Evolutionary conservation across 345 rosid species (phyloP).

Genomic region (Eutrema japonicum): DNA sequence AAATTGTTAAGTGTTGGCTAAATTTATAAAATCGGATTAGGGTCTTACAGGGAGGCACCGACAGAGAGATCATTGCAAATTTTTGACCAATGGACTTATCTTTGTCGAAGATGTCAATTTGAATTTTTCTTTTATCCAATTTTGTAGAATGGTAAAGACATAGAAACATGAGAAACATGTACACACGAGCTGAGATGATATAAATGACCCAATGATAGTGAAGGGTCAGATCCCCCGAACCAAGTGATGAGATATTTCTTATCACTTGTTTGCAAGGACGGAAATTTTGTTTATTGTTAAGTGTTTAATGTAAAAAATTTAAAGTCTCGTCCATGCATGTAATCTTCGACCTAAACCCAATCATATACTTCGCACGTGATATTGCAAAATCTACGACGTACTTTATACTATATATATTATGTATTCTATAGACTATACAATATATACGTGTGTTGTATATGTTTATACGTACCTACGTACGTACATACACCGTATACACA

Average conservation of each 20-base stretch:
- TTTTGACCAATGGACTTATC: constrained; percentile 70
- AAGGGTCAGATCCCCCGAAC: constrained; percentile 21
- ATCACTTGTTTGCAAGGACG: constrained; percentile 1
- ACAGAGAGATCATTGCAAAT: constrained; percentile 58
- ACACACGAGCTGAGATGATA: constrained; percentile 4
- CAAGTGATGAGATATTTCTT: constrained; percentile 23
- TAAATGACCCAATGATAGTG: constrained; percentile 24
- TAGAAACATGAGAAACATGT: background rate
- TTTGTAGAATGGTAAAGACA: constrained; percentile 2
- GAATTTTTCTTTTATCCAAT: background rate
- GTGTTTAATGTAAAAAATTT: background rate
- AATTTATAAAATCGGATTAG: no score
- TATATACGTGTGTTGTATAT: constrained; percentile 11
- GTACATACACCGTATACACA: background rate
- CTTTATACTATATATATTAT: background rate
- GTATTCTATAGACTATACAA: constrained; percentile 9
- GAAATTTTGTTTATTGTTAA: background rate
- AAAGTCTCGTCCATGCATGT: constrained; percentile 33
- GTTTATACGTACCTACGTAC: constrained; percentile 1
- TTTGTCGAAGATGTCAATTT: constrained; percentile 25
- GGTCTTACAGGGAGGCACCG: no score
- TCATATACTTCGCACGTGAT: constrained; percentile 41
- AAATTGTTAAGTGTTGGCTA: no score
- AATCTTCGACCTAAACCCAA: constrained; percentile 28
- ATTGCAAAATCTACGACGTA: constrained; percentile 25